phyloP scores from a whole-genome alignment of 192 early-diverging fungal genomes.

The Podila verticillata region DNA sequence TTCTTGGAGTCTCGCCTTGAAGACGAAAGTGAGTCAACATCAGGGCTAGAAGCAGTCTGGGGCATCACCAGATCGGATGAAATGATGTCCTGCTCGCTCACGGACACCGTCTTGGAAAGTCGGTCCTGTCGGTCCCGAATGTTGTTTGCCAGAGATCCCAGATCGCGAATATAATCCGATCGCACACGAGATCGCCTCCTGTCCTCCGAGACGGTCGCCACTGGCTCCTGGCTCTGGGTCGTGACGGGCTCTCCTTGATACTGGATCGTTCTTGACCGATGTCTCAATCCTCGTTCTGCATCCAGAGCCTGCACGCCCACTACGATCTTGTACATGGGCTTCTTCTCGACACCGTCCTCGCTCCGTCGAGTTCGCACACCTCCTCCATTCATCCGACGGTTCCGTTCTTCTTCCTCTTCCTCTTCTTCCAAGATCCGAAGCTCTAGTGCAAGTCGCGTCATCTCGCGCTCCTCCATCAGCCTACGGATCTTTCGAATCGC shows the following conservation, averaged over 20 bases:
- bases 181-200: neutral
- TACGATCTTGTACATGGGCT: conserved; percentile 35
- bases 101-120: neutral
- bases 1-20: too few relatives aligned
- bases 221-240: too few relatives aligned
- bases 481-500: conserved; percentile 15
- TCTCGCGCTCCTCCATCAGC: conserved; percentile 9
- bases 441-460: conserved; percentile 1
- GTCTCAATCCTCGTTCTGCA: too few relatives aligned
- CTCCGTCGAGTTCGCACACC: neutral
- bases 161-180: conserved; percentile 34
- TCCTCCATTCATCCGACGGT: neutral
- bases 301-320: conserved; percentile 14
- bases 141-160: conserved; percentile 15
- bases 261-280: neutral
- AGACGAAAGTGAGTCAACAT: too few relatives aligned
- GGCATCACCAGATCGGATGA: too few relatives aligned
- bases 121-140: neutral
- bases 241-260: neutral
- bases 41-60: too few relatives aligned
- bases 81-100: neutral
- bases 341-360: conserved; percentile 8
- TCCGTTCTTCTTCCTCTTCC: conserved; percentile 34
- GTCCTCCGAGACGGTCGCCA: neutral
- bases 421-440: conserved; percentile 19